A percentile compares a stretch with the other conserved stretches of the same genome.
phyloP scores from a whole-genome alignment of 2,329 filamentous ascomycete species.

The Verticillium tricorpus region DNA sequence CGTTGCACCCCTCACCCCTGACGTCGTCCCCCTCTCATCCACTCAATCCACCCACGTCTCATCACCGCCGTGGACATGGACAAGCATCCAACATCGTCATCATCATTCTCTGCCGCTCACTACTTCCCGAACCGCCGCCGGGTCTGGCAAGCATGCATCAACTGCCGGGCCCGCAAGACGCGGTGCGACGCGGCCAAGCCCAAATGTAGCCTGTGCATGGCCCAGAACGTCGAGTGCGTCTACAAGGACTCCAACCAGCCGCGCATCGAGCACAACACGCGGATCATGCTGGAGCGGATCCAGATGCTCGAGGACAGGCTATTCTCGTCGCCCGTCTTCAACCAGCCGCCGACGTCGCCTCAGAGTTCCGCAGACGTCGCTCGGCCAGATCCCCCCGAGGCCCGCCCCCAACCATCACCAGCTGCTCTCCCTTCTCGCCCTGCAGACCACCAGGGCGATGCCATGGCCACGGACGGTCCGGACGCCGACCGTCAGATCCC shows the following conservation, averaged over 20 bases:
- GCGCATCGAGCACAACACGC: constrained; percentile 22
- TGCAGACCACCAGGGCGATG: not conserved
- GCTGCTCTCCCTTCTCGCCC: not conserved
- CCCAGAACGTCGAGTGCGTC: constrained; percentile 22
- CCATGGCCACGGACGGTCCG: not conserved
- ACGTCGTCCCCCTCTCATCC: not conserved
- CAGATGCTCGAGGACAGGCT: constrained; percentile 23
- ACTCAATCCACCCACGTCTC: not conserved
- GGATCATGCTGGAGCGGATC: constrained; percentile 21
- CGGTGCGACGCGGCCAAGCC: constrained; percentile 24
- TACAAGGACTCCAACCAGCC: constrained; percentile 23
- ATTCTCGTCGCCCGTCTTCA: constrained; percentile 8
- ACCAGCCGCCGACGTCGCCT: not conserved
- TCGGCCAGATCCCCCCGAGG: not conserved
- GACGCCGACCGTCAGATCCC: constrained; percentile 7
- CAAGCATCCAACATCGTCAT: constrained; percentile 1
- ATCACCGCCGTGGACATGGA: not conserved
- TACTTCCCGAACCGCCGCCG: constrained; percentile 9
- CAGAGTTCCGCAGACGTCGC: not conserved
- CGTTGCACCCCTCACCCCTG: not conserved
- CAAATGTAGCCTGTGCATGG: constrained; percentile 20
- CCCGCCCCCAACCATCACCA: not conserved
- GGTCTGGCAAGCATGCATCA: constrained; percentile 21
- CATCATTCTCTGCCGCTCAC: constrained; percentile 8
- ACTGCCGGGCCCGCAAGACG: constrained; percentile 24